Base-by-base conservation (phyloP, 371 early-diverging fungal species). In the Mucor velutinosus region DNA sequence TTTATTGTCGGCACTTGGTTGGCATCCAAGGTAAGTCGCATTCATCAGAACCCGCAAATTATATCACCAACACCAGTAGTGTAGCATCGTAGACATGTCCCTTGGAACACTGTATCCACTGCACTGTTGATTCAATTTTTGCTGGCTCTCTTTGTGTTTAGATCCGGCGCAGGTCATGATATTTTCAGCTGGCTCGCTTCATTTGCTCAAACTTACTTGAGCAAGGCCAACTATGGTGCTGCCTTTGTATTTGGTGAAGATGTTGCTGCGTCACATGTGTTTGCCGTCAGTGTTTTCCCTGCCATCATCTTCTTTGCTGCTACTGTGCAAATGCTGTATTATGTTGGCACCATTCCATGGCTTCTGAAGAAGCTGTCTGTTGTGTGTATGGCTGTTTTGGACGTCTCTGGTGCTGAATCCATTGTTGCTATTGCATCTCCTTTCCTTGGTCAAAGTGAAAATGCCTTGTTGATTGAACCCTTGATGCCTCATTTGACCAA, bases 281-380 rank as follows among this genome's bases (percentile, higher is more conserved):
- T 94, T 69, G 92, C 89, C 41, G 61, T 87, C 66, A 70, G 75
- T 11, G 91, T 93, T 27, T 82, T 95, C 56, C 94, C 95, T 7
- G 93, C 93, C 60, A 81, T 92, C 56, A 83, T 95, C 53, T 92
- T 94, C 81, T 94, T 95, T 77, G 91, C 92, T 49, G 75, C 95
- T 27, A 86, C 94, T 59, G 90, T 94, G 45, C 90, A 93, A 71
- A 83, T 91, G 57, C 73, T 93, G 64, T 93, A 92, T 83, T 94
- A 91, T 79, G 66, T 92, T 66, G 92, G 93, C 66, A 86, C 85
- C 27, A 89, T 94, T 80, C 95, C 93, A 79, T 93, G 92, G 87
- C 60, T 93, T 55, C 80, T 94, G 39, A 75, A 74, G 25, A 86
- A 88, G 69, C 71, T 92, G 30, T 92, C 93, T 23, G 79, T 81